phyloP scores from a whole-genome alignment of 345 rosid genomes.

The Eucalyptus sp. region DNA sequence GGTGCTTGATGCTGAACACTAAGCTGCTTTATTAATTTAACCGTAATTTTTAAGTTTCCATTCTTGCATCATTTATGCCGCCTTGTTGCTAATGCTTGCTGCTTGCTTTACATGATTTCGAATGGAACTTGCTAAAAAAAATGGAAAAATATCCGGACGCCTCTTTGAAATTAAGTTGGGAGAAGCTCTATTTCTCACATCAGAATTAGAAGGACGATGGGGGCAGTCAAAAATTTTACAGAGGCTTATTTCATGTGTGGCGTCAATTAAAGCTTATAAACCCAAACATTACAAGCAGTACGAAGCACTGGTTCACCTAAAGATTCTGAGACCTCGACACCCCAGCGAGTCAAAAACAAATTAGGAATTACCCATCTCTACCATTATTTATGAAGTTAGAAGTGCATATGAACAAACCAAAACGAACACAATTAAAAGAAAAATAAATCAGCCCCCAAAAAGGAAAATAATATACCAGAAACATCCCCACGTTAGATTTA shows the following conservation, averaged over 20 bases:
- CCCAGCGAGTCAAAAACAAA: not conserved
- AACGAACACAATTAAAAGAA: not conserved
- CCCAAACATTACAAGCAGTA: too few species aligned
- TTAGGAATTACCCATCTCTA: not conserved
- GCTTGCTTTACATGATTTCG: not conserved
- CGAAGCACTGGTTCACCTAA: not conserved
- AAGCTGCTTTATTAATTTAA: conserved; percentile 7
- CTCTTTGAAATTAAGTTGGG: not conserved
- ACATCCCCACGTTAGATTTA: too few species aligned
- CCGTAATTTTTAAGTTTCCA: too few species aligned
- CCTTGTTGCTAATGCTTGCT: not conserved
- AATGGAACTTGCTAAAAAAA: too few species aligned
- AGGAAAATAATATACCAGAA: too few species aligned
- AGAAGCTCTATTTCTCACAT: not conserved
- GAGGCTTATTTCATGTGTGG: too few species aligned
- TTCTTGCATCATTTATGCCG: not conserved
- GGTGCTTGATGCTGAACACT: not conserved
- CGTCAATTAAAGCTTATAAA: too few species aligned
- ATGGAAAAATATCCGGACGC: not conserved
- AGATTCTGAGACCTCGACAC: not conserved
- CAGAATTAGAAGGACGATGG: too few species aligned
- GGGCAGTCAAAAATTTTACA: too few species aligned
- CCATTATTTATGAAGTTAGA: not conserved
- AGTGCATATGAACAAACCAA: not conserved
- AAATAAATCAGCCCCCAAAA: not conserved